Evolutionary conservation across 306 rosid genomes (phyloP).

Genomic region (Nissolia schottii): DNA sequence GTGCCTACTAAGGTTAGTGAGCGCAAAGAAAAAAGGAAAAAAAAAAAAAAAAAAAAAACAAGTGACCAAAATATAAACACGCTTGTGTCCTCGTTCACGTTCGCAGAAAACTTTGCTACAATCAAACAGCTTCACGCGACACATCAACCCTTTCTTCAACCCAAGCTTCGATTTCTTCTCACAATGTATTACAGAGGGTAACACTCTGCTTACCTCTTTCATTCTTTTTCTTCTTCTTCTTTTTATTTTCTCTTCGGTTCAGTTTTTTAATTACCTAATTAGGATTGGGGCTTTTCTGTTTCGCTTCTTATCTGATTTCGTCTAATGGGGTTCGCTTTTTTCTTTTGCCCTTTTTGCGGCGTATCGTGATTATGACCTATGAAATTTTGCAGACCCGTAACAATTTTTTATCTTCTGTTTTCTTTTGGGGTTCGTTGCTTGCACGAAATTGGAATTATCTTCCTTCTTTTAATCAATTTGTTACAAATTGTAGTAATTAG

Average conservation of each 20-base stretch:
- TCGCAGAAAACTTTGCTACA: background rate
- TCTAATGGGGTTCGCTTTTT: background rate
- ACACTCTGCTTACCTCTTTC: background rate
- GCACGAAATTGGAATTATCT: background rate
- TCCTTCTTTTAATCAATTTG: background rate
- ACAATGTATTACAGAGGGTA: slow-evolving; percentile 66
- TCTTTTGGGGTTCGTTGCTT: background rate
- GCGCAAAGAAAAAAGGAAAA: too few species aligned
- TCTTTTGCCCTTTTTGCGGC: background rate
- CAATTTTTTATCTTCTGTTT: background rate
- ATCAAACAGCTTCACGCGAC: background rate
- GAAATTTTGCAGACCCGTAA: background rate
- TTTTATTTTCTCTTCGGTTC: background rate
- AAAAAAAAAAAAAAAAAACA: too few species aligned
- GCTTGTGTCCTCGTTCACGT: background rate
- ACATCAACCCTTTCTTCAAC: background rate
- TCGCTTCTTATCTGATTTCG: background rate
- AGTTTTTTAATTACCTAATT: background rate
- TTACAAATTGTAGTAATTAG: background rate
- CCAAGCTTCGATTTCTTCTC: background rate
- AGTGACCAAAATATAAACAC: too few species aligned
- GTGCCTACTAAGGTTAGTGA: too few species aligned
- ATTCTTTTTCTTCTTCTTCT: background rate
- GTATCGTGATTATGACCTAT: background rate
- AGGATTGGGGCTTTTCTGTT: slow-evolving; percentile 5